phyloP scores from a whole-genome alignment of 106 monocot genomes.

The Xerophyta viscosa region DNA sequence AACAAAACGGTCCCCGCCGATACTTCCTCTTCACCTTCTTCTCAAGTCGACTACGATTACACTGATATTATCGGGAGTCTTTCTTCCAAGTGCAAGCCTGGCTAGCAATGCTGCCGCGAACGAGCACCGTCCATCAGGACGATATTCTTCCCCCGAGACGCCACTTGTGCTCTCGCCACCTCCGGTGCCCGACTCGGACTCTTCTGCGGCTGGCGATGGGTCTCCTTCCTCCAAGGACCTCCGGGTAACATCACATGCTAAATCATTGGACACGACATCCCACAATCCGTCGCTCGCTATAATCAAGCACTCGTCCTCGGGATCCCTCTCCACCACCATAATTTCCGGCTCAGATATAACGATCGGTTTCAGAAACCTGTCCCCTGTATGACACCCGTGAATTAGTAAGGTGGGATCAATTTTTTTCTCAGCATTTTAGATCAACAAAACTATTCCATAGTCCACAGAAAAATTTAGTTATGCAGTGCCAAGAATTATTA shows the following conservation, averaged over 20 bases:
- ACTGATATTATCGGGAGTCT: constrained; percentile 55
- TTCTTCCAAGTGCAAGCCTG: constrained; percentile 52
- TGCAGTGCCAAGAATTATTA: too few species aligned
- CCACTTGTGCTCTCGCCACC: neutral
- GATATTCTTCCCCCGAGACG: constrained; percentile 1
- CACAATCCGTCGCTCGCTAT: constrained; percentile 79
- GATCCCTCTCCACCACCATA: constrained; percentile 20
- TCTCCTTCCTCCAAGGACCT: constrained; percentile 43
- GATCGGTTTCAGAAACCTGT: constrained; percentile 64
- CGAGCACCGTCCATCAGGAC: constrained; percentile 25
- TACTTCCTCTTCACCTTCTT: constrained; percentile 2
- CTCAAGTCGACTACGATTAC: constrained; percentile 57
- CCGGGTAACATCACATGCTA: constrained; percentile 62
- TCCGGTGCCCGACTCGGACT: neutral
- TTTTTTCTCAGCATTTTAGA: too few species aligned
- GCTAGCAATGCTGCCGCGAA: constrained; percentile 46
- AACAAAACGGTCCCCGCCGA: neutral
- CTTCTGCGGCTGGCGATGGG: neutral
- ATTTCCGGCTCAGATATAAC: constrained; percentile 77
- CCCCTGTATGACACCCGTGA: constrained; percentile 50
- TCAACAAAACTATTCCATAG: too few species aligned
- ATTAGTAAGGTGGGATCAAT: too few species aligned
- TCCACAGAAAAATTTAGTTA: too few species aligned
- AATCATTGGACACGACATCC: constrained; percentile 56
- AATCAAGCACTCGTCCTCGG: constrained; percentile 58